phyloP scores from a whole-genome alignment of 2,329 filamentous ascomycete species.

The Fusarium devonianum region DNA sequence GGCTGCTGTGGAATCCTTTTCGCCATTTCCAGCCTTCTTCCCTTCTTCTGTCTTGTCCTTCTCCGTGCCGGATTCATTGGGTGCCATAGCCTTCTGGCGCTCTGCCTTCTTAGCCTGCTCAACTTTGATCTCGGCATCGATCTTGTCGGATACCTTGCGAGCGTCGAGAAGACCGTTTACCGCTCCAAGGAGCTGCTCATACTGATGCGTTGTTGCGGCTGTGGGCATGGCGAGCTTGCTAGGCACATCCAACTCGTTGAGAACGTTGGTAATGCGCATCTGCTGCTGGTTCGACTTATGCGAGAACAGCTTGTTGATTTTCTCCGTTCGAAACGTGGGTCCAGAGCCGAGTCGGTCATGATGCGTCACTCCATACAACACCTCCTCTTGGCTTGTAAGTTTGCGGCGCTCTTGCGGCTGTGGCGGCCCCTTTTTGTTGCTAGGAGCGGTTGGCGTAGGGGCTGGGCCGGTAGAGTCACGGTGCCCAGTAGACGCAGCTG shows the following conservation, averaged over 20 bases:
- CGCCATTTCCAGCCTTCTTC: slow-evolving; percentile 26
- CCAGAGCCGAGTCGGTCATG: slow-evolving; percentile 87
- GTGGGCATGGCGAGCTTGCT: slow-evolving; percentile 77
- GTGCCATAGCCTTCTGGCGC: slow-evolving; percentile 51
- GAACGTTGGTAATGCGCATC: slow-evolving; percentile 74
- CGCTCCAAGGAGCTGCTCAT: slow-evolving; percentile 72
- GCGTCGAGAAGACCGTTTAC: slow-evolving; percentile 75
- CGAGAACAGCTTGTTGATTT: slow-evolving; percentile 78
- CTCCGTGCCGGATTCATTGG: slow-evolving; percentile 15
- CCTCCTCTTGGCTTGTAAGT: slow-evolving; percentile 77
- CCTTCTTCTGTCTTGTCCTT: slow-evolving; percentile 21
- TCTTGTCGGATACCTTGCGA: slow-evolving; percentile 77
- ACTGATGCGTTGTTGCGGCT: slow-evolving; percentile 71
- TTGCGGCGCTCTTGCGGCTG: slow-evolving; percentile 65
- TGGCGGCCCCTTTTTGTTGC: slow-evolving; percentile 58
- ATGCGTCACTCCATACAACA: slow-evolving; percentile 82
- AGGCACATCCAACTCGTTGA: slow-evolving; percentile 75
- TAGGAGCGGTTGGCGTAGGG: slow-evolving; percentile 47
- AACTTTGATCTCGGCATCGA: slow-evolving; percentile 73
- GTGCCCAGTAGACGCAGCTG: slow-evolving; percentile 54
- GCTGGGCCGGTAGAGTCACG: slow-evolving; percentile 46
- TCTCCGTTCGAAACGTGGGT: slow-evolving; percentile 88
- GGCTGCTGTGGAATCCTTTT: slow-evolving; percentile 11
- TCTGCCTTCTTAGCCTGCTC: slow-evolving; percentile 65
- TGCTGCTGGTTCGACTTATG: slow-evolving; percentile 81